A percentile compares a stretch with the other conserved stretches of the same genome.
These are phyloP conservation scores for Leonotis leonurus DNA, from an alignment of 257 asterid species.

Conservation along the genomic window DNA sequence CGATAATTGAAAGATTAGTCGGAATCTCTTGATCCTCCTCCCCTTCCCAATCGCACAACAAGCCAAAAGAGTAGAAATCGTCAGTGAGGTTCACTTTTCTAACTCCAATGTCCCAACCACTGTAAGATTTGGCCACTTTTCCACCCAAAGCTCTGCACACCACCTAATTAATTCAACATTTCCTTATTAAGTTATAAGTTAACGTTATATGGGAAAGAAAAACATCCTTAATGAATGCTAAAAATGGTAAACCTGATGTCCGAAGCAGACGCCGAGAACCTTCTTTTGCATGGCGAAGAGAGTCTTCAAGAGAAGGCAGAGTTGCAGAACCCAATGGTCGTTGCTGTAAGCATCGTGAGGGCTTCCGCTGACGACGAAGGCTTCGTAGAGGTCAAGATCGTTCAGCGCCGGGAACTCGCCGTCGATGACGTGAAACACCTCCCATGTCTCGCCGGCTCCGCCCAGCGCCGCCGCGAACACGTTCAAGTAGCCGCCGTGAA, in stretches of 20 bases:
- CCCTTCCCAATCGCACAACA: constrained; percentile 19
- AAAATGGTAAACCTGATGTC: constrained; percentile 32
- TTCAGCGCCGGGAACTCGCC: constrained; percentile 44
- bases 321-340: constrained; percentile 50
- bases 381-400: constrained; percentile 43
- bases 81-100: constrained; percentile 40
- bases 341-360: constrained; percentile 57
- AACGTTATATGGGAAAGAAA: no score
- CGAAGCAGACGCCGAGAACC: constrained; percentile 73
- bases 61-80: constrained; percentile 30
- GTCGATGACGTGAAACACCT: constrained; percentile 46
- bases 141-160: constrained; percentile 75
- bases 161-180: constrained; percentile 23
- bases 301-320: constrained; percentile 42
- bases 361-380: constrained; percentile 66
- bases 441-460: constrained; percentile 61
- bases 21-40: constrained; percentile 49
- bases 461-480: constrained; percentile 50
- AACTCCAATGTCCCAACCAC: constrained; percentile 80
- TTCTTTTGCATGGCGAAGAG: constrained; percentile 51
- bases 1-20: constrained; percentile 38
- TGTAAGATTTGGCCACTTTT: constrained; percentile 41
- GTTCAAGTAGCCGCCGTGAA: constrained; percentile 51
- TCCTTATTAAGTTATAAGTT: background rate
- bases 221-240: background rate